Evolutionary conservation across 2,329 filamentous ascomycete species (phyloP).

Genomic region (Fusarium lyarnte): DNA sequence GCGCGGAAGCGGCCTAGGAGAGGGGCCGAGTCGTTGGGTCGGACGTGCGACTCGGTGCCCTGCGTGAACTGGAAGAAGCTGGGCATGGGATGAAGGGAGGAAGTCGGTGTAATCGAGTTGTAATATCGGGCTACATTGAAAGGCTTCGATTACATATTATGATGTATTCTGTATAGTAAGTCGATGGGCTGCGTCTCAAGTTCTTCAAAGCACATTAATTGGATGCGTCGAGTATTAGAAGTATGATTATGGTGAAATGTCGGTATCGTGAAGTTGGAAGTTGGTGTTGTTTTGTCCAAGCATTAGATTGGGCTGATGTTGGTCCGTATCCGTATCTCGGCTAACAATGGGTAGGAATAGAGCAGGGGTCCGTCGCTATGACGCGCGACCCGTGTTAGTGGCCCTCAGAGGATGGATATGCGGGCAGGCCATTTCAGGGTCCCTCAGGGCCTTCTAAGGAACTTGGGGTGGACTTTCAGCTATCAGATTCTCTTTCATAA

Average conservation of each 20-base stretch:
- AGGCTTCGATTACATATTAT: constrained; percentile 4
- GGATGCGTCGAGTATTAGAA: neutral
- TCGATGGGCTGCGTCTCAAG: neutral
- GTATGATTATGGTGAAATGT: constrained; percentile 4
- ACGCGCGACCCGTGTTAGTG: constrained; percentile 19
- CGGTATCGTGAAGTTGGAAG: constrained; percentile 6
- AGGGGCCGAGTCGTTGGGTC: constrained; percentile 65
- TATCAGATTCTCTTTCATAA: neutral
- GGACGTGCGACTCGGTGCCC: constrained; percentile 67
- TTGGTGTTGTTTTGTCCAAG: constrained; percentile 23
- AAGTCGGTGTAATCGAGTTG: constrained; percentile 20
- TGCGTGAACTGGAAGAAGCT: constrained; percentile 75
- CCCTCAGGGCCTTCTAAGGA: neutral
- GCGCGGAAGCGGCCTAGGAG: constrained; percentile 73
- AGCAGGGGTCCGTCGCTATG: constrained; percentile 33
- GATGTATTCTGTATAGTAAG: neutral
- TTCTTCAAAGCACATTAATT: neutral
- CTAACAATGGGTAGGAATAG: constrained; percentile 4
- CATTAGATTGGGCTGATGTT: constrained; percentile 8
- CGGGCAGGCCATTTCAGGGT: constrained; percentile 10
- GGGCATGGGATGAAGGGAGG: constrained; percentile 58
- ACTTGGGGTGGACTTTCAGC: neutral
- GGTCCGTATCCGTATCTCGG: constrained; percentile 26
- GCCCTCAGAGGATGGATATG: constrained; percentile 21
- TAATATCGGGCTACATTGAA: constrained; percentile 34